phyloP scores from a whole-genome alignment of 129 eudicot species.

The Helichrysum umbraculigerum region DNA sequence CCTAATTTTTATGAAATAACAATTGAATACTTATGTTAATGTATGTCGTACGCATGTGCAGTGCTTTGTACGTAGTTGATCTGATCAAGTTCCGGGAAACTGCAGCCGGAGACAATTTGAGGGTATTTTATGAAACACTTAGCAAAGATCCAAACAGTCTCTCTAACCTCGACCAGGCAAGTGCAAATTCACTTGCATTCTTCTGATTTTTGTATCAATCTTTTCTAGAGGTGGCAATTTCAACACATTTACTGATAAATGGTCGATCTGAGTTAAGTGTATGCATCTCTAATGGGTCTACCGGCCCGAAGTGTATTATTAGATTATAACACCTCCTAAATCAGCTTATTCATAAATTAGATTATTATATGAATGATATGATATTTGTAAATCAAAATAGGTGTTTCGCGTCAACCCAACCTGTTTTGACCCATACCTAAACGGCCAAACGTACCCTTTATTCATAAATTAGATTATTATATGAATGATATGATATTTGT shows the following conservation, averaged over 20 bases:
- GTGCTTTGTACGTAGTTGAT: conserved; percentile 96
- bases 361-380: background rate
- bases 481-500: background rate
- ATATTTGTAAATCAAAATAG: background rate
- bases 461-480: too few relatives aligned
- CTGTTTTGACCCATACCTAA: background rate
- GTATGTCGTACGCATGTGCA: conserved; percentile 31
- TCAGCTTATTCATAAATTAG: too few relatives aligned
- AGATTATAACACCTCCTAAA: too few relatives aligned
- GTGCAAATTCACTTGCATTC: conserved; percentile 20
- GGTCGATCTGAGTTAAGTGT: background rate
- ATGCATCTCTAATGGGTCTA: background rate
- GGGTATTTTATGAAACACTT: conserved; percentile 88
- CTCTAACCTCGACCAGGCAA: conserved; percentile 93
- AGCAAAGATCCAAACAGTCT: conserved; percentile 99
- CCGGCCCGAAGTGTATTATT: too few relatives aligned
- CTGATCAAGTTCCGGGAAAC: conserved; percentile 86
- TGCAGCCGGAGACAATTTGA: conserved; percentile 93
- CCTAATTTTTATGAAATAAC: background rate
- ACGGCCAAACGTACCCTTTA: background rate
- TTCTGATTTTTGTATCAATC: background rate
- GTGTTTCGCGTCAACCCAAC: background rate
- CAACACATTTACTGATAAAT: background rate
- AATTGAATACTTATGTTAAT: background rate
- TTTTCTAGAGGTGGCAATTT: background rate